Evolutionary conservation across 1,284 basidiomycete genomes (phyloP).

Genomic region (Takashimella koratensis): DNA sequence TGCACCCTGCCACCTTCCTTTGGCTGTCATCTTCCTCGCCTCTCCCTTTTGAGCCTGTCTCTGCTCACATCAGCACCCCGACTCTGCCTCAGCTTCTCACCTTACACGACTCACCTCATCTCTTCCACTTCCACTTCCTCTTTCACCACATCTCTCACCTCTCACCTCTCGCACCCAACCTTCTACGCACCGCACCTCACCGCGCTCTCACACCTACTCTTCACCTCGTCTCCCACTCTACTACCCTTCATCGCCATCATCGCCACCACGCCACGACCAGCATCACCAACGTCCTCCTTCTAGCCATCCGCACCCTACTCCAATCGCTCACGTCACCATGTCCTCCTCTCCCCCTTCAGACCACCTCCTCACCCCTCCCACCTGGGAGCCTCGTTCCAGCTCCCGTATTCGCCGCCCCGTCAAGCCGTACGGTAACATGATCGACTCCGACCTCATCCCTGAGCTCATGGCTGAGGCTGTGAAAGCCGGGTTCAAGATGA

Average conservation of each 20-base stretch:
- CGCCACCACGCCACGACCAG: too few species aligned
- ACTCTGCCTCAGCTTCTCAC: not conserved
- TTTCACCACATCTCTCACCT: not conserved
- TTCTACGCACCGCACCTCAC: too few species aligned
- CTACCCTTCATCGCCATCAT: too few species aligned
- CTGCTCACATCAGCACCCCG: not conserved
- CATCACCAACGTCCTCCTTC: too few species aligned
- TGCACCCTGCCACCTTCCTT: not conserved
- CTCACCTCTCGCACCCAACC: not conserved
- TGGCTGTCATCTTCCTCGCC: not conserved
- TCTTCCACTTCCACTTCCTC: too few species aligned
- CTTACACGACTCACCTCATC: not conserved
- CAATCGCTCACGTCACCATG: not conserved
- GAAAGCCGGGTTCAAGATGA: conserved; percentile 31
- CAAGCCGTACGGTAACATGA: conserved; percentile 1
- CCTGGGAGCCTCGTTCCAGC: too few species aligned
- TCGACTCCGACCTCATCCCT: not conserved
- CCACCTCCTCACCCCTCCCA: not conserved
- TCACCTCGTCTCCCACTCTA: too few species aligned
- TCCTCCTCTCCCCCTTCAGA: not conserved
- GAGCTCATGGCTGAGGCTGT: not conserved
- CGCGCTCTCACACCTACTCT: too few species aligned
- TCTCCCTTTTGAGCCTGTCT: too few species aligned
- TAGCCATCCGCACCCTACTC: not conserved
- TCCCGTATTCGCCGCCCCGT: conserved; percentile 1